Evolutionary conservation across 1,284 basidiomycete genomes (phyloP).

Genomic region (Cutaneotrichosporon arboriforme): DNA sequence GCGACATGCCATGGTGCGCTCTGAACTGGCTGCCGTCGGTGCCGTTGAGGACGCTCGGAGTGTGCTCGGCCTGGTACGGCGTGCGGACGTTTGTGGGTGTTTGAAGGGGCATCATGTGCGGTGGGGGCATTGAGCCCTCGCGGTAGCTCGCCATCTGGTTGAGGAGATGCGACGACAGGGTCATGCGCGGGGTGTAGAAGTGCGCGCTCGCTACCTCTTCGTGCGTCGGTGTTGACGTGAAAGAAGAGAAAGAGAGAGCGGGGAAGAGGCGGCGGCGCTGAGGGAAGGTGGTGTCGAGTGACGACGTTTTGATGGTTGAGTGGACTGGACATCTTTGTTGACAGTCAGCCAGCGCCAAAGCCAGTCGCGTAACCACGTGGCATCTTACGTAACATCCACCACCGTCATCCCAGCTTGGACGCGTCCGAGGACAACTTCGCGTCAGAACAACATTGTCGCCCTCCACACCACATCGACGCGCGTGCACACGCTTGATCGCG

Average conservation of each 20-base stretch:
- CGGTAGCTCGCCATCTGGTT: slow-evolving; percentile 24
- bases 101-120: slow-evolving; percentile 9
- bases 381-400: background rate
- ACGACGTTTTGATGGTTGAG: background rate
- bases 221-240: background rate
- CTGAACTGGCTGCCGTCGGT: slow-evolving; percentile 12
- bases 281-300: background rate
- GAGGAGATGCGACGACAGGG: slow-evolving; percentile 33
- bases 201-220: no score
- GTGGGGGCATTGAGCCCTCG: slow-evolving; percentile 4
- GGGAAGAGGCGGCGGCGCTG: background rate
- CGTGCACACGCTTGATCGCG: background rate
- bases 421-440: background rate
- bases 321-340: slow-evolving; percentile 2
- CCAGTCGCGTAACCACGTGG: slow-evolving; percentile 2
- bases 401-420: background rate
- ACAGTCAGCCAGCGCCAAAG: background rate
- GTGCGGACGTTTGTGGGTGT: slow-evolving; percentile 6
- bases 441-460: background rate
- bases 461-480: background rate
- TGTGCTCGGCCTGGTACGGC: background rate
- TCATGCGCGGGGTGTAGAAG: slow-evolving; percentile 17
- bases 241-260: background rate
- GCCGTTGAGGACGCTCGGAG: background rate
- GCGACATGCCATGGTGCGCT: slow-evolving; percentile 10